Base-by-base conservation (phyloP, 768 basidiomycete genomes). In the Auricularia auricula-judae region DNA sequence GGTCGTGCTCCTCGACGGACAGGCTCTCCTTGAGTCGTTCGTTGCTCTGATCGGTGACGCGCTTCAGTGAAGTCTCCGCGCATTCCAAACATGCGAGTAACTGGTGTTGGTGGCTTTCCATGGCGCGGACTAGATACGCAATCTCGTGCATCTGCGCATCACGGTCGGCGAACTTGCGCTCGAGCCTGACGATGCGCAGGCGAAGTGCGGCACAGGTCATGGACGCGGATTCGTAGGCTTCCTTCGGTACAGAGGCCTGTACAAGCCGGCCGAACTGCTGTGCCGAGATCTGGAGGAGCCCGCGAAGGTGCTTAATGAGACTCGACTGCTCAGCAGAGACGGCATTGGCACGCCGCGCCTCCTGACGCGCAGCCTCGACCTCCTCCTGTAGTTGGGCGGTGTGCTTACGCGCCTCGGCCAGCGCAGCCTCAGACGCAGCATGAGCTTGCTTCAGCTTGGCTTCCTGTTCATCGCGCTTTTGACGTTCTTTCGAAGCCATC, bases 111-210 rank as follows among this genome's bases (percentile, higher is more conserved):
- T 59, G 29, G 56, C 56, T 59, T 29, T 59, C 29, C 56, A 59
- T 59, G 16, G 56, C 23, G 14, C 86, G 84, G 68, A 87, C 77
- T 51, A 90, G 79, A 65, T 82, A 75, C 1, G 84, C 83, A 7
- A 91, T 75, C 66, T 89, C 87, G 12, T 76, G 72, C 23, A 87
- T 85, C 70, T 90, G 87, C 18, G 75, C 83, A 64, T 89, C 85
- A 3, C 86, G 78, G 69, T 86, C 87, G 47, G 82, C 83, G 14
- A 89, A 76, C 72, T 86, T 88, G 65, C 88, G 83, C 68, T 87
- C 84, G 12, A 89, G 74, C 35, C 87, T 84, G 34, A 78, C 72
- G 33, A 76, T 73, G 7, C 77, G 80, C 10, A 82, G 67, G 63
- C 80, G 79, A 36, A 80, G 66, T 3, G 72, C 67, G 1, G 73